phyloP scores from a whole-genome alignment of 2,329 filamentous ascomycete genomes.

The Chaetomium sp. region DNA sequence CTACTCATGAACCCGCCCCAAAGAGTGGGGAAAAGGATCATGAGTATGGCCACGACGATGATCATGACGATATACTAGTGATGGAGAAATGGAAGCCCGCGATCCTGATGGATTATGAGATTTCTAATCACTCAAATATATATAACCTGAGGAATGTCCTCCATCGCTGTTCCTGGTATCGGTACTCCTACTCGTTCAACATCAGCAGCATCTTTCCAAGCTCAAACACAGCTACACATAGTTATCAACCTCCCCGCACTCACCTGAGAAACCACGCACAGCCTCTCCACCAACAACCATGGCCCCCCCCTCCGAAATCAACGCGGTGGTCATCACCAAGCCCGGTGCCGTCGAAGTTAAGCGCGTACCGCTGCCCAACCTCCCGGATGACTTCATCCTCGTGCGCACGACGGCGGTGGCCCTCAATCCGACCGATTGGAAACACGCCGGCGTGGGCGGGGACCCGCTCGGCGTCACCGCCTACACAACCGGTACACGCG shows the following conservation, averaged over 20 bases:
- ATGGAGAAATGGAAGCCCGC: no score
- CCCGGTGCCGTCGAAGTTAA: constrained; percentile 19
- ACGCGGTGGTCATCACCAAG: constrained; percentile 22
- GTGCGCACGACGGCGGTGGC: constrained; percentile 24
- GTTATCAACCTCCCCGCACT: not conserved
- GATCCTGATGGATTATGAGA: no score
- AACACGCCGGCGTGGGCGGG: constrained; percentile 15
- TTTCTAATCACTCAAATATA: no score
- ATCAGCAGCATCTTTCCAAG: no score
- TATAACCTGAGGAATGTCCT: no score
- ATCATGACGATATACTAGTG: no score
- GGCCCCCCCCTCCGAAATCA: constrained; percentile 18
- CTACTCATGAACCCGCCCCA: no score
- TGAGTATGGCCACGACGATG: no score
- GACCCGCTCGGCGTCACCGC: not conserved
- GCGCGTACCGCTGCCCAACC: constrained; percentile 20
- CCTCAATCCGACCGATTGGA: constrained; percentile 29
- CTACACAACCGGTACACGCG: not conserved
- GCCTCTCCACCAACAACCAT: not conserved
- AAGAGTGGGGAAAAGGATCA: no score
- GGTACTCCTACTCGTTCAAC: no score
- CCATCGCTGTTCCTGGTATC: no score
- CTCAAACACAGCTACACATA: not conserved
- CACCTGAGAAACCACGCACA: not conserved
- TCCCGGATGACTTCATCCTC: constrained; percentile 26